Percentiles rank a stretch among this genome's conserved stretches.
Conservation (phyloP, 352 stramenopile genomes). For the Proteromonas lacertae region DNA sequence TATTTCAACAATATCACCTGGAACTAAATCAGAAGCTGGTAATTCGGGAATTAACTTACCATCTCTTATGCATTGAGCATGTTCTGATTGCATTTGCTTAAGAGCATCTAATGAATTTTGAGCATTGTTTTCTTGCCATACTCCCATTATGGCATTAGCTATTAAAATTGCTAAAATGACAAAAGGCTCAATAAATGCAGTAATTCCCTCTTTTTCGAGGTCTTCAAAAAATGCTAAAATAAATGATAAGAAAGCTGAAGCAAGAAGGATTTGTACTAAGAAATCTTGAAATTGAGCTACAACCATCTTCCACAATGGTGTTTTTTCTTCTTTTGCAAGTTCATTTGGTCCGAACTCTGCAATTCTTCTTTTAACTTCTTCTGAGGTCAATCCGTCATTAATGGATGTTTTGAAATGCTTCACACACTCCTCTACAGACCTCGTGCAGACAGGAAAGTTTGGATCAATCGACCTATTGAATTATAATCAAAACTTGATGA, state of each 20-base stretch:
- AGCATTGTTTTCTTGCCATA: slow-evolving; percentile 73
- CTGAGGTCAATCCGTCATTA: slow-evolving; percentile 3
- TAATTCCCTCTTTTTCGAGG: slow-evolving; percentile 26
- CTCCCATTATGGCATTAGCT: slow-evolving; percentile 63
- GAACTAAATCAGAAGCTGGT: slow-evolving; percentile 36
- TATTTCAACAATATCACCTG: slow-evolving; percentile 78
- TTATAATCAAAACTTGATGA: no score
- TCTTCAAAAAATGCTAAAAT: slow-evolving; percentile 47
- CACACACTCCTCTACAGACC: no score
- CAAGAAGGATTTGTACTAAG: slow-evolving; percentile 81
- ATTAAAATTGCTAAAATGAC: slow-evolving; percentile 85
- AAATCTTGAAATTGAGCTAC: slow-evolving; percentile 92
- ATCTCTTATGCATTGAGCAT: slow-evolving; percentile 39
- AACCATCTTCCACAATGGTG: slow-evolving; percentile 15
- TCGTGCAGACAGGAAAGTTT: no score
- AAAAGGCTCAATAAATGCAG: slow-evolving; percentile 69
- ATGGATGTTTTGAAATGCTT: no score
- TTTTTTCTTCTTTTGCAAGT: neutral
- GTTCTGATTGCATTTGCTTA: slow-evolving; percentile 67
- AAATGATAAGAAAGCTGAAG: slow-evolving; percentile 63
- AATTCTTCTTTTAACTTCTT: slow-evolving; percentile 3
- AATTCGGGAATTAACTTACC: slow-evolving; percentile 12
- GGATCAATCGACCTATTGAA: no score
- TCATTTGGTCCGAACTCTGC: slow-evolving; percentile 6
- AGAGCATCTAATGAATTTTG: slow-evolving; percentile 62